Conservation (phyloP, 1,284 basidiomycete species). For the Malassezia japonica region DNA sequence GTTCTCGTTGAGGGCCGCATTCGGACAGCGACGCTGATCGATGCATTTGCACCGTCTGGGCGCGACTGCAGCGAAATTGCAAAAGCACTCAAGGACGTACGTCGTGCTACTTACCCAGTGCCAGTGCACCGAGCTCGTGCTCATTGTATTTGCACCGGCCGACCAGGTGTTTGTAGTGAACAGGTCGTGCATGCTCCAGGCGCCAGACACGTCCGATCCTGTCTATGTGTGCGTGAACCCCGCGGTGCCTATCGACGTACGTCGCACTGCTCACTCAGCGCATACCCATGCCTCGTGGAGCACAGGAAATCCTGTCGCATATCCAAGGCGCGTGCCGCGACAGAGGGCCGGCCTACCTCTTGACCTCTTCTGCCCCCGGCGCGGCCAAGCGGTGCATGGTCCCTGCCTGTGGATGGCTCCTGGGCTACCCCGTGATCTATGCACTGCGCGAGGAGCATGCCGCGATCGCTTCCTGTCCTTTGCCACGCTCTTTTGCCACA, state of each 20-base stretch:
- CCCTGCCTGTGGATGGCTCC: slow-evolving; percentile 5
- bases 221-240: not conserved
- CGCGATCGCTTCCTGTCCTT: too few relatives aligned
- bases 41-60: not conserved
- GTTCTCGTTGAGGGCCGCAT: not conserved
- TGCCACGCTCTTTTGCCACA: too few relatives aligned
- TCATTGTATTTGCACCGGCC: slow-evolving; percentile 1
- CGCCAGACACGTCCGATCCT: too few relatives aligned
- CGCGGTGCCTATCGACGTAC: not conserved
- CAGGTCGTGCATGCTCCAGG: not conserved
- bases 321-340: not conserved
- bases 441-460: not conserved
- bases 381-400: not conserved
- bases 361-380: not conserved
- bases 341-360: not conserved
- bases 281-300: not conserved
- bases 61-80: not conserved
- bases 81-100: not conserved
- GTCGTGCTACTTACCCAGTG: too few relatives aligned
- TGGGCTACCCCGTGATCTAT: slow-evolving; percentile 12
- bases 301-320: not conserved
- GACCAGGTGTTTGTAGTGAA: slow-evolving; percentile 12
- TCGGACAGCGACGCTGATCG: slow-evolving; percentile 7
- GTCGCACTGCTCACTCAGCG: not conserved
- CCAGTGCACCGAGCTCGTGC: not conserved